Evolutionary conservation across 2,329 filamentous ascomycete species (phyloP).

Genomic region (Neonectria neomacrospora): DNA sequence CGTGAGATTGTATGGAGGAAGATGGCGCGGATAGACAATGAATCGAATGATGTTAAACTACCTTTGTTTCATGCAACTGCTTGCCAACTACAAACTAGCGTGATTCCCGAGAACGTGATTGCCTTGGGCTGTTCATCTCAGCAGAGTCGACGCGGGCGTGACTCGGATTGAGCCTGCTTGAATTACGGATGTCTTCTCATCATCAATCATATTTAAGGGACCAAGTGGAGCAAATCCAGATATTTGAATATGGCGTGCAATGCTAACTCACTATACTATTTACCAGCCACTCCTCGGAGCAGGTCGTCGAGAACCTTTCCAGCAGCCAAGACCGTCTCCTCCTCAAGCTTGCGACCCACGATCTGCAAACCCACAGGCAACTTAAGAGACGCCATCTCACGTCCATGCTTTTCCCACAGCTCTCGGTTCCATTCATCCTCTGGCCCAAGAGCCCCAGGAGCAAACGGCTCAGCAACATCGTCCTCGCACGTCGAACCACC

Average conservation of each 20-base stretch:
- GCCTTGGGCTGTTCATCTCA: neutral
- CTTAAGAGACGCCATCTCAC: slow-evolving; percentile 31
- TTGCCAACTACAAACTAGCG: no score
- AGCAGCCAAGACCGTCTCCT: slow-evolving; percentile 61
- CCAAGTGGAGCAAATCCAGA: neutral
- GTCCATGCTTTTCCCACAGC: slow-evolving; percentile 28
- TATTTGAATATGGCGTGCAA: no score
- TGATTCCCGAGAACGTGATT: no score
- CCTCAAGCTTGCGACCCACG: slow-evolving; percentile 61
- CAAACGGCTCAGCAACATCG: slow-evolving; percentile 50
- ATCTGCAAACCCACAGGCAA: slow-evolving; percentile 64
- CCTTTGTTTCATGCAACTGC: no score
- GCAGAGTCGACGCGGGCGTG: neutral
- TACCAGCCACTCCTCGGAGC: neutral
- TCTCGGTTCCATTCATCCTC: slow-evolving; percentile 35
- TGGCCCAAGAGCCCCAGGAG: slow-evolving; percentile 12
- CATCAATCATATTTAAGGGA: neutral
- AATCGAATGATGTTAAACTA: no score
- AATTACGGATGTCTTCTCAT: neutral
- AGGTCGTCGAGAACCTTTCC: slow-evolving; percentile 27
- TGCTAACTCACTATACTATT: neutral
- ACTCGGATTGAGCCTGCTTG: neutral
- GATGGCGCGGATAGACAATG: neutral
- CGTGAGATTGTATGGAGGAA: neutral
- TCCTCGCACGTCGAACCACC: slow-evolving; percentile 52